Evolutionary conservation across 352 stramenopile species (phyloP), one percentile per base, ranked within the genome.

Genomic region (Globisporangium nunn): DNA sequence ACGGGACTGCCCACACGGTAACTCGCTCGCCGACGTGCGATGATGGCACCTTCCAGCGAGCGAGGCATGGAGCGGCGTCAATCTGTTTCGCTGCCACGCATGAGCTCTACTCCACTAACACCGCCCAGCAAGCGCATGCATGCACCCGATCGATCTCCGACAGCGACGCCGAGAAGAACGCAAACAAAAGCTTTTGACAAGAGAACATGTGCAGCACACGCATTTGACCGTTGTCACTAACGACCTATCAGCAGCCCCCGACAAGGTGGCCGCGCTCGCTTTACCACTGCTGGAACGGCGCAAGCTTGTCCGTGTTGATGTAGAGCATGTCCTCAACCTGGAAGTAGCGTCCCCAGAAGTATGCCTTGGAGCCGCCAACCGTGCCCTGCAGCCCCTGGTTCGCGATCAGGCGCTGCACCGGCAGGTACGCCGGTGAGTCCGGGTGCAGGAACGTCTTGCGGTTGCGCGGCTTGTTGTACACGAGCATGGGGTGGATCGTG

Each of bases 361-460:
- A 94, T 43, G 84, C 84, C 63, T 94, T 94, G 28, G 75, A 81
- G 41, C 84, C 84, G 23, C 84, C 84, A 17, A 89, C 80, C 23
- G 79, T 63, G 40, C 84, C 84, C 50, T 74, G 82, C 18, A 73
- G 60, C 6, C 84, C 84, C 41, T 73, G 62, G 12, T 63, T 67
- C 37, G 79, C 61, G 58, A 94, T 80, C 54, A 86, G 56, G 46
- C 68, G 66, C 62, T 86, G 74, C 61, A 91, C 78, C 0, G 80
- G 76, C 31, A 80, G 54, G 62, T 92, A 94, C 44, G 81, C 82
- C 0, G 80, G 78, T 51, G 83, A 91, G 57, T 89, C 81, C 29
- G 82, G 76, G 63, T 95, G 85, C 62, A 95, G 52, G 50, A 95
- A 95, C 45, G 85, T 93, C 75, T 93, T 95, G 55, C 85, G 82